Conservation (phyloP, 208 protist species). For the Leishmania braziliensis region DNA sequence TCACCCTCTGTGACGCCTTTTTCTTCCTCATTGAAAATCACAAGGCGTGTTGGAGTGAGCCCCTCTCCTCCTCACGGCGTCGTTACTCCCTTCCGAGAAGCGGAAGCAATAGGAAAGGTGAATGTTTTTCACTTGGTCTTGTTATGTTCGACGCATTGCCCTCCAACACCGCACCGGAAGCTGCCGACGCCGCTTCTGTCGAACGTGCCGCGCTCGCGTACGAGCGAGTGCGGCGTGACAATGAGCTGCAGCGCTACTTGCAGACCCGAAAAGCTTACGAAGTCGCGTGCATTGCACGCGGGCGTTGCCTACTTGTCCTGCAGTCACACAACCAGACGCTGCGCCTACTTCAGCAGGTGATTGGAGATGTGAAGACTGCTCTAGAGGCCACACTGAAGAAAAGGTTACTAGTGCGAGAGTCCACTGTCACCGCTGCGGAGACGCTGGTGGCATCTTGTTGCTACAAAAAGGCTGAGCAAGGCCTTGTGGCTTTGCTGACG, state of each 20-base stretch:
- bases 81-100: not conserved
- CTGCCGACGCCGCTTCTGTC: not conserved
- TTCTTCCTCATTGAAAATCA: not conserved
- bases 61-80: not conserved
- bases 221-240: conserved; percentile 10
- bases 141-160: not conserved
- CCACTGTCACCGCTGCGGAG: not conserved
- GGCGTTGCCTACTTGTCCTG: not conserved
- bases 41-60: not conserved
- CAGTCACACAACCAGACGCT: conserved; percentile 20
- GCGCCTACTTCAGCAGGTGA: not conserved
- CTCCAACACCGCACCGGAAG: not conserved
- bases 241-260: conserved; percentile 5
- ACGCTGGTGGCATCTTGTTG: not conserved
- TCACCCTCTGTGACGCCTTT: not conserved
- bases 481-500: not conserved
- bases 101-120: not conserved
- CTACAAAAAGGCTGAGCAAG: not conserved
- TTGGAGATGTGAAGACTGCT: not conserved
- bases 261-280: not conserved
- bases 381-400: not conserved
- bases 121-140: not conserved
- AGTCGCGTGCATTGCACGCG: not conserved
- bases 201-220: not conserved
- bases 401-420: not conserved